Evolutionary conservation across 257 asterid species (phyloP).

Genomic region (Anisodus tanguticus): DNA sequence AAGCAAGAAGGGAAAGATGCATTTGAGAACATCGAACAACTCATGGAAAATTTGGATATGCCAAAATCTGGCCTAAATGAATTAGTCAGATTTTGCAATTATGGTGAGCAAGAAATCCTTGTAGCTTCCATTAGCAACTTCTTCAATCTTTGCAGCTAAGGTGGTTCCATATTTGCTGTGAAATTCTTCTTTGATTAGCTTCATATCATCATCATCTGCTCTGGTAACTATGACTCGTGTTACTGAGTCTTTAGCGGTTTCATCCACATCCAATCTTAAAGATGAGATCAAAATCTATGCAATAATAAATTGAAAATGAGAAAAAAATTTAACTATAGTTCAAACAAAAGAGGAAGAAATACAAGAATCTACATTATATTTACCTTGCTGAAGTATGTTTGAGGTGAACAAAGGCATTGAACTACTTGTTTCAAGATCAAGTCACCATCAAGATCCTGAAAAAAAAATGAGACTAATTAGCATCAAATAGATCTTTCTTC

Average conservation of each 20-base stretch:
- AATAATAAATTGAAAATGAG: background rate
- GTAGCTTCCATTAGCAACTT: constrained; percentile 73
- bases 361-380: background rate
- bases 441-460: constrained; percentile 59
- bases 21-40: background rate
- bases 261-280: constrained; percentile 54
- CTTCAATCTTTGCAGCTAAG: constrained; percentile 59
- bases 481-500: too few species aligned
- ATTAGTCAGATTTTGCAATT: constrained; percentile 35
- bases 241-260: constrained; percentile 58
- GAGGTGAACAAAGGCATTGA: constrained; percentile 71
- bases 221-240: constrained; percentile 70
- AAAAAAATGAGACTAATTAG: too few species aligned
- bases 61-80: background rate
- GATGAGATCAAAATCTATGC: constrained; percentile 57
- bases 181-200: constrained; percentile 66
- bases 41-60: background rate
- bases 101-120: constrained; percentile 78
- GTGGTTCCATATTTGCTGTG: constrained; percentile 43
- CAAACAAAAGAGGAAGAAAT: background rate
- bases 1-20: background rate
- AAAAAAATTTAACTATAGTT: background rate
- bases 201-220: constrained; percentile 79
- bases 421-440: constrained; percentile 46
- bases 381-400: constrained; percentile 67